Evolutionary conservation across 225 moss, liverwort and hornwort genomes (phyloP), one percentile per base, ranked within the genome.

Genomic region (Pseudoscleropodium purum): DNA sequence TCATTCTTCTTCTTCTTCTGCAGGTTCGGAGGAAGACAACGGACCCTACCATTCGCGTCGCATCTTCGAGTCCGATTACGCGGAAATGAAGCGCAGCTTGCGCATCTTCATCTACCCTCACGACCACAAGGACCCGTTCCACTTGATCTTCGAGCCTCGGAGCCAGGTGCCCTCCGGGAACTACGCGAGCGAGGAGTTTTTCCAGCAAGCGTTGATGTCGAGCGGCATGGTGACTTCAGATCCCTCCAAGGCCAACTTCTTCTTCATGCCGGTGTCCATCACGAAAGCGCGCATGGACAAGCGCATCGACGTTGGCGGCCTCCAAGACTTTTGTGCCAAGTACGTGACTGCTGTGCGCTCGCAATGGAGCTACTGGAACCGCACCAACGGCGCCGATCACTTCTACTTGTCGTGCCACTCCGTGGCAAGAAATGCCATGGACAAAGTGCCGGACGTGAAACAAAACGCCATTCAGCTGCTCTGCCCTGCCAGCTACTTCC

Each of bases 351-450:
- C 81, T 15, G 85, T 96, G 39, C 94, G 95, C 23, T 70, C 85
- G 41, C 89, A 94, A 54, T 96, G 93, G 91, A 91, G 82, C 81
- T 92, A 91, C 85, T 96, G 96, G 95, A 96, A 95, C 54, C 93
- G 91, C 65, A 95, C 89, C 74, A 92, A 75, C 20, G 96, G 95
- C 25, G 94, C 95, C 13, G 96, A 95, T 79, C 96, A 96, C 90
- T 96, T 96, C 90, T 95, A 95, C 89, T 89, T 94, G 85, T 94
- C 95, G 24, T 96, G 96, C 88, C 96, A 96, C 85, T 96, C 96
- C 25, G 90, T 96, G 24, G 94, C 94, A 52, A 88, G 96, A 45
- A 92, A 90, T 47, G 95, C 95, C 36, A 95, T 95, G 93, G 93
- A 93, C 72, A 85, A 85, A 59, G 90, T 93, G 78, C 92, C 93